Base-by-base conservation (phyloP, 1,284 basidiomycete genomes). In the Boletus semigastroideus region DNA sequence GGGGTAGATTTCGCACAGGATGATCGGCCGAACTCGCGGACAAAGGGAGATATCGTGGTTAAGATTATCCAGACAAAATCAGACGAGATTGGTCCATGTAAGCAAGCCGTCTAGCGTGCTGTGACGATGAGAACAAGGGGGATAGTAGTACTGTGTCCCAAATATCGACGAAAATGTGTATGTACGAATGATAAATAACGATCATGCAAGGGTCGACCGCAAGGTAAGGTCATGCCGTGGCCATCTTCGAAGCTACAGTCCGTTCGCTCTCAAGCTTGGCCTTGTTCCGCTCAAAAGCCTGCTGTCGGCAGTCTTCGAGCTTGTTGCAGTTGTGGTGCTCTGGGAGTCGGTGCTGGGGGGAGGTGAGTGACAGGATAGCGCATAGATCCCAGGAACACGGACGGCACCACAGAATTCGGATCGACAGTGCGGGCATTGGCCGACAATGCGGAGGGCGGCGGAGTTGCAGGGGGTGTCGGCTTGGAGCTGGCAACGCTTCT, bases 231-330 rank as follows among this genome's bases (percentile, higher is more conserved):
- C 75, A 92, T 69, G 86, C 87, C 46, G 82, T 84, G 53, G 86
- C 83, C 79, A 93, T 85, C 84, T 92, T 92, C 64, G 84, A 76
- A 34, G 86, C 84, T 31, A 90, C 84, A n/a, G 90, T 92, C 70
- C 86, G 82, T 73, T 93, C 90, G 59, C 83, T 83, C 77, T 92
- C 90, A 54, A 93, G 75, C 75, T 90, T 90, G 50, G 76, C 78
- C 81, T 92, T 92, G 77, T 92, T 92, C 65, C 82, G 79, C 61
- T 91, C 83, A 67, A 92, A 92, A 13, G 91, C 90, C 69, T 90
- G 86, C 69, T 90, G 86, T 59, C 85, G 76, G 72, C 90, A 92
- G 67, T 85, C 84, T 67, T 88, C 85, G 54, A 93, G 74, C 56
- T 90, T 86, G 60, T 80, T 78, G 73, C 89, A 92, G 57, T 78